phyloP scores from a whole-genome alignment of 768 basidiomycete genomes.

The Dioszegia crocea region DNA sequence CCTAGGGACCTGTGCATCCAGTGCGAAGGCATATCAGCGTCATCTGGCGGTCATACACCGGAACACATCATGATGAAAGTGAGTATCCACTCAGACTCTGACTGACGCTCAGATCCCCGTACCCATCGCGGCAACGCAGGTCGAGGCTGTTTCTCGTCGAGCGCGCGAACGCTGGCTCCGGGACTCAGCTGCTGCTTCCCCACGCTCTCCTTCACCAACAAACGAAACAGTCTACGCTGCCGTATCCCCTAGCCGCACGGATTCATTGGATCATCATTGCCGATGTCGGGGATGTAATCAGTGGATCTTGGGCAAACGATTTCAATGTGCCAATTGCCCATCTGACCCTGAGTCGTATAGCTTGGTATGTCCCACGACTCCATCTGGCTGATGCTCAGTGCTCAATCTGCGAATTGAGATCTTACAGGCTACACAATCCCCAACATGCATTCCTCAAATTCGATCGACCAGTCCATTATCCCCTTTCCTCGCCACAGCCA shows the following conservation, averaged over 20 bases:
- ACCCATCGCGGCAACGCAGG: slow-evolving; percentile 68
- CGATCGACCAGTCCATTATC: slow-evolving; percentile 67
- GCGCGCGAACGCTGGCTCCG: slow-evolving; percentile 73
- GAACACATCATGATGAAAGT: slow-evolving; percentile 92
- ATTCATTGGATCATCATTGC: slow-evolving; percentile 35
- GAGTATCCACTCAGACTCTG: slow-evolving; percentile 1
- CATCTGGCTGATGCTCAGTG: slow-evolving; percentile 57
- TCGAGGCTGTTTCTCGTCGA: slow-evolving; percentile 68
- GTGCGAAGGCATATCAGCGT: slow-evolving; percentile 37
- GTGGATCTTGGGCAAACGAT: slow-evolving; percentile 69
- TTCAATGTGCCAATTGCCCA: slow-evolving; percentile 85
- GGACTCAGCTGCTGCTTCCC: slow-evolving; percentile 45
- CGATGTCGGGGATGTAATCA: slow-evolving; percentile 34
- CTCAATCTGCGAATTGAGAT: slow-evolving; percentile 68
- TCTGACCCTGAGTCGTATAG: slow-evolving; percentile 68
- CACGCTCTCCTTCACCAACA: slow-evolving; percentile 61
- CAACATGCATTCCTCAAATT: slow-evolving; percentile 85
- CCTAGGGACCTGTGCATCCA: slow-evolving; percentile 48
- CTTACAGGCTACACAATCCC: slow-evolving; percentile 75
- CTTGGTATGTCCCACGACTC: slow-evolving; percentile 57
- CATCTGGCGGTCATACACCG: slow-evolving; percentile 38
- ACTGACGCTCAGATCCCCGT: slow-evolving; percentile 67
- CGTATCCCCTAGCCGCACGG: slow-evolving; percentile 7
- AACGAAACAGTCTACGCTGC: slow-evolving; percentile 63
- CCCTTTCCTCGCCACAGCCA: slow-evolving; percentile 57